Evolutionary conservation across 768 basidiomycete genomes (phyloP).

Genomic region (Royoungia palumana): DNA sequence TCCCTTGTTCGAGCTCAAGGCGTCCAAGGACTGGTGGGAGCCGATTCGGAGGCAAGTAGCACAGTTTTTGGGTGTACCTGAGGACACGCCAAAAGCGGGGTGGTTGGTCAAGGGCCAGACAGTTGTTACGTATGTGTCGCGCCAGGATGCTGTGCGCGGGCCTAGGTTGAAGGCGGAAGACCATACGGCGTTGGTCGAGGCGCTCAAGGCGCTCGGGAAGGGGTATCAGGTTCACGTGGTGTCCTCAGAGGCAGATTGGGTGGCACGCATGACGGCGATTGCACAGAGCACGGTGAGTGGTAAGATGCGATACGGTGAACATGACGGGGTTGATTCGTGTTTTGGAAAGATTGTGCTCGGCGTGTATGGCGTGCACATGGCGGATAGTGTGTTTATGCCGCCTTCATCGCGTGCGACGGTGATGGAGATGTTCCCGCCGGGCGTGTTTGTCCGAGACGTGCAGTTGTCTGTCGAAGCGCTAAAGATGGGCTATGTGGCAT

Average conservation of each 20-base stretch:
- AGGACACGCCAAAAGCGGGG: conserved; percentile 16
- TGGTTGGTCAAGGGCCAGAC: conserved; percentile 33
- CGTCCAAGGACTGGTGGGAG: conserved; percentile 67
- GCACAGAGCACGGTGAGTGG: conserved; percentile 63
- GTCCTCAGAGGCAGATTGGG: conserved; percentile 53
- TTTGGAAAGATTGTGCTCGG: conserved; percentile 54
- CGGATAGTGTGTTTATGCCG: conserved; percentile 71
- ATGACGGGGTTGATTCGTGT: conserved; percentile 6
- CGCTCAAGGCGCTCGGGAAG: conserved; percentile 49
- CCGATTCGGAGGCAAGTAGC: conserved; percentile 46
- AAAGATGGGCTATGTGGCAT: conserved; percentile 57
- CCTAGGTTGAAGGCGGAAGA: conserved; percentile 51
- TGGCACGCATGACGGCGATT: conserved; percentile 59
- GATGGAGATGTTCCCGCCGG: conserved; percentile 73
- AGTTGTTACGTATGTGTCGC: conserved; percentile 65
- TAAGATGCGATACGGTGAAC: neutral
- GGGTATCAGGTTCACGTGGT: conserved; percentile 58
- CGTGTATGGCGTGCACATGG: conserved; percentile 55
- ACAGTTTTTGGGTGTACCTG: conserved; percentile 38
- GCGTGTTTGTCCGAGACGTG: conserved; percentile 61
- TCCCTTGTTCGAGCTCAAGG: conserved; percentile 41
- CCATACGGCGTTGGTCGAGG: conserved; percentile 59
- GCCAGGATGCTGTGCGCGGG: conserved; percentile 51
- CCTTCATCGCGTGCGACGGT: conserved; percentile 56
- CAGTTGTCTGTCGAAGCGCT: conserved; percentile 54